Evolutionary conservation across 768 basidiomycete genomes (phyloP).

Genomic region (Lepiota subincarnata): DNA sequence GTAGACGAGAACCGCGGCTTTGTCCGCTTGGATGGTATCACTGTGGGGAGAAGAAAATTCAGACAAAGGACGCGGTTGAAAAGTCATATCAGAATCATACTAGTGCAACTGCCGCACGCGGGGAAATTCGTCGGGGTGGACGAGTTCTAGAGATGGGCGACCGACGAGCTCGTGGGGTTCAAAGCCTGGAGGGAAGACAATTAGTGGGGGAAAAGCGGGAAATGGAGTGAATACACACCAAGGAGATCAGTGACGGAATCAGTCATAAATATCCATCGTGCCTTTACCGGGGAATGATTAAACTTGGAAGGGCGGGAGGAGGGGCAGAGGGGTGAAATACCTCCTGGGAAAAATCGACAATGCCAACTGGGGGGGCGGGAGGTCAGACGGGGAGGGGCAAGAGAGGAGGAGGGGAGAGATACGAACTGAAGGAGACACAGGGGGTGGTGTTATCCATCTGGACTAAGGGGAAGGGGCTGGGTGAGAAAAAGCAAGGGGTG

Average conservation of each 20-base stretch:
- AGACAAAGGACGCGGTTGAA: neutral
- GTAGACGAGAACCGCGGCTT: constrained; percentile 75
- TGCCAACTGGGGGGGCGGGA: constrained; percentile 49
- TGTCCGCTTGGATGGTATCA: constrained; percentile 74
- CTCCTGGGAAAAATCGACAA: constrained; percentile 76
- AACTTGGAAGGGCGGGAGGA: neutral
- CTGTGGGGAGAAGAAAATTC: constrained; percentile 29
- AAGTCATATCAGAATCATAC: constrained; percentile 35
- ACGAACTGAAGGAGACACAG: constrained; percentile 76
- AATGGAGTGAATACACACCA: constrained; percentile 31
- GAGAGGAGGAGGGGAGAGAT: constrained; percentile 1
- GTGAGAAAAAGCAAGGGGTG: constrained; percentile 9
- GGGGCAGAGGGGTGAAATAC: constrained; percentile 29
- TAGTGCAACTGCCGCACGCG: constrained; percentile 68
- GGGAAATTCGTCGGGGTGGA: constrained; percentile 75
- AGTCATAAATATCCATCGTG: constrained; percentile 64
- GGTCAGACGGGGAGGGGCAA: constrained; percentile 5
- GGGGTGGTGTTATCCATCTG: constrained; percentile 47
- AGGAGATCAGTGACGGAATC: constrained; percentile 63
- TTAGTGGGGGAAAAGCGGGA: neutral
- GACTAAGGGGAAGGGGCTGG: constrained; percentile 14
- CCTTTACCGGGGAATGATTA: constrained; percentile 31
- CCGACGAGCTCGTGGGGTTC: constrained; percentile 72
- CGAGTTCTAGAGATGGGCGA: constrained; percentile 65
- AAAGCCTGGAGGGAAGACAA: constrained; percentile 46